These are phyloP conservation scores for Entonaema liquescens DNA, from an alignment of 495 filamentous ascomycete species.

Conservation along the genomic window DNA sequence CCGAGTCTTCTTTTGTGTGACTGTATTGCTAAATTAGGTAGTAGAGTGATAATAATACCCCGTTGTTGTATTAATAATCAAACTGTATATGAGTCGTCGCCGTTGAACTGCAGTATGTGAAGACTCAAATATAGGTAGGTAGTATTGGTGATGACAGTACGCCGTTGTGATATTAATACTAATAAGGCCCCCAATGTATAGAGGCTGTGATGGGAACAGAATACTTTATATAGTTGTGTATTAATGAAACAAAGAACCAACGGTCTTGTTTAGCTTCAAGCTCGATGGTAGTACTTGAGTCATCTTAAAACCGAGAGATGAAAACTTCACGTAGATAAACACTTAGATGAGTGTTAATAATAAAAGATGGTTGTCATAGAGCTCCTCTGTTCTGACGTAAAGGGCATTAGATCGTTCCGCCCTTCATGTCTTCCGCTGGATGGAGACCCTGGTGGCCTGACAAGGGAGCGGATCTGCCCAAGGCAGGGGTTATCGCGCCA, in stretches of 20 bases:
- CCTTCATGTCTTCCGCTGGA: constrained; percentile 39
- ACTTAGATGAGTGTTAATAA: constrained; percentile 21
- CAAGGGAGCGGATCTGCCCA: constrained; percentile 31
- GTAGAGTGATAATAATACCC: not conserved
- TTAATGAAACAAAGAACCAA: constrained; percentile 3
- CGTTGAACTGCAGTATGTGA: not conserved
- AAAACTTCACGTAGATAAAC: constrained; percentile 2
- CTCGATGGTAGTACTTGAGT: constrained; percentile 26
- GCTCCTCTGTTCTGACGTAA: constrained; percentile 39
- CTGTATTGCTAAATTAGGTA: not conserved
- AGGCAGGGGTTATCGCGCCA: constrained; percentile 37
- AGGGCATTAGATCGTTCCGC: constrained; percentile 28
- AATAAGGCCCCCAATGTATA: constrained; percentile 2
- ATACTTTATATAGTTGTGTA: constrained; percentile 25
- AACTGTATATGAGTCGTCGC: not conserved
- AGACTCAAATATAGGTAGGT: not conserved
- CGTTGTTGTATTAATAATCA: too few species aligned
- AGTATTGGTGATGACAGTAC: constrained; percentile 10
- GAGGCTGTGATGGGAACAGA: constrained; percentile 11
- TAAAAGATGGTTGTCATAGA: constrained; percentile 21
- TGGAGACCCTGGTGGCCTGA: constrained; percentile 40
- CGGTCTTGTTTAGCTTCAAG: not conserved
- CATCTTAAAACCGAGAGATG: constrained; percentile 14
- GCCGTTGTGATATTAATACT: constrained; percentile 32
- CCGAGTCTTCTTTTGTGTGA: not conserved